Evolutionary conservation across 1,139 yeast genomes (phyloP).

Genomic region (Candida dubliniensis): DNA sequence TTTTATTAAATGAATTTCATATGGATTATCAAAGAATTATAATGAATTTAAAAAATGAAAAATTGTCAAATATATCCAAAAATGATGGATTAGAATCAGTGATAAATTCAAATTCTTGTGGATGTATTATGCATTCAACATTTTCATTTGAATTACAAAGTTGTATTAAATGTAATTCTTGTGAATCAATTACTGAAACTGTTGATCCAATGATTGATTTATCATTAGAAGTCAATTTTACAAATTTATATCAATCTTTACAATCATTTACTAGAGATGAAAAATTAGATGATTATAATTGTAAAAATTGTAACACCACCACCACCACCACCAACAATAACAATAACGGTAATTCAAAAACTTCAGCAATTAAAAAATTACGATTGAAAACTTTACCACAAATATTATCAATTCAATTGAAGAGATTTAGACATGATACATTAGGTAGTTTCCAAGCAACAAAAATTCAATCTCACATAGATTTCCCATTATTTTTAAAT

Average conservation of each 20-base stretch:
- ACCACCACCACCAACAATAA: too few relatives aligned
- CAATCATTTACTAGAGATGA: slow-evolving; percentile 77
- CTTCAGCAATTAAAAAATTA: slow-evolving; percentile 70
- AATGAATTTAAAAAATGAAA: slow-evolving; percentile 8
- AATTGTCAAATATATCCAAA: too few relatives aligned
- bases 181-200: slow-evolving; percentile 64
- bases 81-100: background rate
- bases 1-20: slow-evolving; percentile 81
- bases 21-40: slow-evolving; percentile 41
- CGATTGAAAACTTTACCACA: slow-evolving; percentile 70
- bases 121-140: slow-evolving; percentile 86
- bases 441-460: slow-evolving; percentile 44
- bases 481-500: slow-evolving; percentile 71
- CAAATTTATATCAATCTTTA: slow-evolving; percentile 61
- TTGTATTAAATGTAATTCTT: slow-evolving; percentile 70
- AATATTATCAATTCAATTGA: slow-evolving; percentile 79
- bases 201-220: slow-evolving; percentile 90
- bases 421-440: slow-evolving; percentile 77
- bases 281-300: slow-evolving; percentile 70
- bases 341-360: slow-evolving; percentile 21
- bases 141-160: slow-evolving; percentile 96
- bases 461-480: slow-evolving; percentile 74
- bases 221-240: slow-evolving; percentile 64
- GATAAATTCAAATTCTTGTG: slow-evolving; percentile 37
- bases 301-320: slow-evolving; percentile 58